phyloP scores from a whole-genome alignment of 306 rosid genomes.

The Medicago ruthenica region DNA sequence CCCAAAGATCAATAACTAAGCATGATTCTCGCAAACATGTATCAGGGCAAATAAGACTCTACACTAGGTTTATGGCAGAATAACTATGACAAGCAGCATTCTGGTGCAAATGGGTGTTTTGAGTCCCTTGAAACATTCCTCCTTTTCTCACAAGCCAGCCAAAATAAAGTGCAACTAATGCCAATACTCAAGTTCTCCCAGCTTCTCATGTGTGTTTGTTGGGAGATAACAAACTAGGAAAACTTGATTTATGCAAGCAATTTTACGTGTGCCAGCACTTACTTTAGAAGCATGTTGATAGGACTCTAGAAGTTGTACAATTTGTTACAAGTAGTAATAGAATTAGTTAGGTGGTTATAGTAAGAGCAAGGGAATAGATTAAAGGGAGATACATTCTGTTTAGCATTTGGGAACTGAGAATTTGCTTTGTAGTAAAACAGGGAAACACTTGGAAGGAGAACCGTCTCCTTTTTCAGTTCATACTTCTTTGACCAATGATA shows the following conservation, averaged over 20 bases:
- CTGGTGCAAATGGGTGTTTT: slow-evolving; percentile 17
- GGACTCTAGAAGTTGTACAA: slow-evolving; percentile 4
- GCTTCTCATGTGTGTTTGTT: background rate
- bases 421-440: slow-evolving; percentile 5
- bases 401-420: slow-evolving; percentile 21
- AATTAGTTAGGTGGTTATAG: background rate
- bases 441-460: slow-evolving; percentile 10
- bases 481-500: slow-evolving; percentile 1
- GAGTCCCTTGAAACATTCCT: slow-evolving; percentile 18
- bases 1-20: slow-evolving; percentile 37
- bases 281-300: slow-evolving; percentile 12
- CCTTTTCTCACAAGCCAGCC: slow-evolving; percentile 10
- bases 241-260: slow-evolving; percentile 1
- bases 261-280: background rate
- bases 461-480: background rate
- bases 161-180: slow-evolving; percentile 10
- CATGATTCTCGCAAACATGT: slow-evolving; percentile 17
- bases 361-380: slow-evolving; percentile 5
- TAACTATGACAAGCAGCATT: slow-evolving; percentile 18
- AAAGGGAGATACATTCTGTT: slow-evolving; percentile 1
- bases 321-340: background rate
- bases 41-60: slow-evolving; percentile 24
- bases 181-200: slow-evolving; percentile 28
- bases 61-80: slow-evolving; percentile 31
- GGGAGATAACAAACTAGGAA: slow-evolving; percentile 9